A percentile compares a stretch with the other conserved stretches of the same genome.
These are phyloP conservation scores for Gossypium arboreum DNA, from an alignment of 345 rosid genomes.

Conservation along the genomic window DNA sequence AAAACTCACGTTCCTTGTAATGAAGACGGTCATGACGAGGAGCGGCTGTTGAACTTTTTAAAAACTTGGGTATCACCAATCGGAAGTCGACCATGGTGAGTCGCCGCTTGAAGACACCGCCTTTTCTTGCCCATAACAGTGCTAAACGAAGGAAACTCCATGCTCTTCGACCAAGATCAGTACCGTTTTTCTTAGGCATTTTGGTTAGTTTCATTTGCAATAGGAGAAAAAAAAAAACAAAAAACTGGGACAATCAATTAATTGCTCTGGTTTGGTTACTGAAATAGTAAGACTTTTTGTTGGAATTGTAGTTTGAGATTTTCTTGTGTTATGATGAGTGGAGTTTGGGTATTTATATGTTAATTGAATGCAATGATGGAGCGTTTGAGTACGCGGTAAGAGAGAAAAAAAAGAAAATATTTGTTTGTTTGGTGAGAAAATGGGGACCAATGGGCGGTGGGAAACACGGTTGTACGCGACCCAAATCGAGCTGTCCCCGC, in stretches of 20 bases:
- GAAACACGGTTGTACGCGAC: conserved; percentile 26
- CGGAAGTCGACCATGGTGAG: conserved; percentile 42
- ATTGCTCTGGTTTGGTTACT: background rate
- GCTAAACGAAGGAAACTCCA: conserved; percentile 54
- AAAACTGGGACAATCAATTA: too few relatives aligned
- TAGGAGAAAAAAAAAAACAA: too few relatives aligned
- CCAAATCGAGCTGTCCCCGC: conserved; percentile 5
- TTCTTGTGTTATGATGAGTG: background rate
- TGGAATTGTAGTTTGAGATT: background rate
- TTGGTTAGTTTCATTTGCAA: background rate
- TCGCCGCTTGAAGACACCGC: conserved; percentile 54
- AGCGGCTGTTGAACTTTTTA: conserved; percentile 29
- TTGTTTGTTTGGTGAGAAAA: conserved; percentile 6
- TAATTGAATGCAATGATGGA: background rate
- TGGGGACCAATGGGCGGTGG: conserved; percentile 16
- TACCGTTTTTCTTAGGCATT: conserved; percentile 33
- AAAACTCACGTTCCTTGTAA: conserved; percentile 66
- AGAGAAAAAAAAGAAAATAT: background rate
- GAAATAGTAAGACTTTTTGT: background rate
- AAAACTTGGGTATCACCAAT: conserved; percentile 38
- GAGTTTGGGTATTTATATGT: background rate
- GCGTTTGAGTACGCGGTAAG: background rate
- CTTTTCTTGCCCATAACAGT: conserved; percentile 68
- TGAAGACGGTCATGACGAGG: conserved; percentile 17
- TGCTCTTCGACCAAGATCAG: conserved; percentile 24